These are phyloP conservation scores for Bimuria novae-zelandiae DNA, from an alignment of 2,329 filamentous ascomycete species.

Conservation along the genomic window DNA sequence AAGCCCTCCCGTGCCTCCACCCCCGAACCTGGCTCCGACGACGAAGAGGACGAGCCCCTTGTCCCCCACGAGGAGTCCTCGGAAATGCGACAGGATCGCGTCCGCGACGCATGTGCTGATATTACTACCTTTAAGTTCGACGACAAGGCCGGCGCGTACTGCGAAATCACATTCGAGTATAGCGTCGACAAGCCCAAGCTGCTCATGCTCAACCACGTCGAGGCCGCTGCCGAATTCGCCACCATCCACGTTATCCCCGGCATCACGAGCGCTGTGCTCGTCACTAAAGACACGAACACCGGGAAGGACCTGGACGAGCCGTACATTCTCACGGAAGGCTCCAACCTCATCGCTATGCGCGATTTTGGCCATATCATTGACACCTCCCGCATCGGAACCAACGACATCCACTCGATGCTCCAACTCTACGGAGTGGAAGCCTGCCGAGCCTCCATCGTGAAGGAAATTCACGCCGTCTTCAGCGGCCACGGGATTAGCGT, in stretches of 20 bases:
- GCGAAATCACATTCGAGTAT: constrained; percentile 82
- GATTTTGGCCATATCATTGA: constrained; percentile 84
- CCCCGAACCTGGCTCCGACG: constrained; percentile 36
- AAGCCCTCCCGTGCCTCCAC: constrained; percentile 43
- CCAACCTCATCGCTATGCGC: constrained; percentile 90
- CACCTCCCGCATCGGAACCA: constrained; percentile 84
- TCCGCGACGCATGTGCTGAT: constrained; percentile 58
- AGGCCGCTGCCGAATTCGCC: constrained; percentile 75
- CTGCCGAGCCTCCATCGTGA: constrained; percentile 82
- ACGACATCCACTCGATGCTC: constrained; percentile 88
- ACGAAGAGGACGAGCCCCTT: constrained; percentile 19
- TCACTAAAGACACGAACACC: constrained; percentile 61
- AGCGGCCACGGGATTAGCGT: constrained; percentile 88
- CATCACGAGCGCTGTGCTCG: constrained; percentile 69
- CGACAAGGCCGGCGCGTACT: constrained; percentile 72
- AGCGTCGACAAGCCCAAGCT: constrained; percentile 82
- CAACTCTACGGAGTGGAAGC: constrained; percentile 91
- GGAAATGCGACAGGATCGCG: constrained; percentile 38
- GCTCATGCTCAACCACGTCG: constrained; percentile 88
- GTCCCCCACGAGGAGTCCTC: constrained; percentile 27
- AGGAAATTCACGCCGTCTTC: constrained; percentile 86
- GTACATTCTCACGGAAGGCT: constrained; percentile 75
- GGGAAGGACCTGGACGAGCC: constrained; percentile 49
- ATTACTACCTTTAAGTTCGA: constrained; percentile 82
- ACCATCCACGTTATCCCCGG: constrained; percentile 86